phyloP scores from a whole-genome alignment of 257 asterid species.

The Phtheirospermum japonicum region DNA sequence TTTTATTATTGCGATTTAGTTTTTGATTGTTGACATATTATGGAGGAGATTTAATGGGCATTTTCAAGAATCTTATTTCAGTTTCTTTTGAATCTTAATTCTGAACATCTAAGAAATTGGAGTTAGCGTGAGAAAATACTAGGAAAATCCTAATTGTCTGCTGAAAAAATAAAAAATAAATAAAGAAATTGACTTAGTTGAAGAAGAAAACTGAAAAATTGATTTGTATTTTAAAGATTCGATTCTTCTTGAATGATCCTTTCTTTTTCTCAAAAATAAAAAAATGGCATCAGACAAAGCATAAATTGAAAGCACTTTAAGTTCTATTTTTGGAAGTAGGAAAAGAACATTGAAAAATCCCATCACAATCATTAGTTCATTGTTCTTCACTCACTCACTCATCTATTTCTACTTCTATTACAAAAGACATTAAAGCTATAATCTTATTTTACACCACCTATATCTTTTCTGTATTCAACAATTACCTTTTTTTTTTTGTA shows the following conservation, averaged over 20 bases:
- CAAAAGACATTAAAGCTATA: constrained; percentile 20
- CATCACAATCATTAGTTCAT: constrained; percentile 44
- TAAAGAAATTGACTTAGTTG: neutral
- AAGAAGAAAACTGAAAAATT: constrained; percentile 15
- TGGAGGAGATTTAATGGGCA: constrained; percentile 13
- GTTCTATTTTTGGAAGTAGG: constrained; percentile 35
- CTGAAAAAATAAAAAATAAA: too few species aligned
- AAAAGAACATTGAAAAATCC: constrained; percentile 20
- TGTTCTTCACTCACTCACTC: constrained; percentile 27
- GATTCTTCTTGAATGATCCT: constrained; percentile 8
- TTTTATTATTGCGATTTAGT: too few species aligned
- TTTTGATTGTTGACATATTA: too few species aligned
- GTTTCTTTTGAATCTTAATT: neutral
- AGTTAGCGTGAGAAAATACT: too few species aligned
- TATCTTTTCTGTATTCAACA: neutral
- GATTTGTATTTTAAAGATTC: constrained; percentile 23
- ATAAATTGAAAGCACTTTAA: constrained; percentile 31
- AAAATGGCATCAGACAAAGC: constrained; percentile 16
- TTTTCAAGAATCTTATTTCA: constrained; percentile 2
- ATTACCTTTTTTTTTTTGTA: constrained; percentile 5
- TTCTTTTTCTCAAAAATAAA: neutral
- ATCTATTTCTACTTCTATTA: constrained; percentile 22
- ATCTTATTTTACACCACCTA: constrained; percentile 25
- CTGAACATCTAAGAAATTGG: too few species aligned
- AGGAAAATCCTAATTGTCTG: constrained; percentile 4